phyloP scores from a whole-genome alignment of 441 rosid species.

The Biscutella laevigata region DNA sequence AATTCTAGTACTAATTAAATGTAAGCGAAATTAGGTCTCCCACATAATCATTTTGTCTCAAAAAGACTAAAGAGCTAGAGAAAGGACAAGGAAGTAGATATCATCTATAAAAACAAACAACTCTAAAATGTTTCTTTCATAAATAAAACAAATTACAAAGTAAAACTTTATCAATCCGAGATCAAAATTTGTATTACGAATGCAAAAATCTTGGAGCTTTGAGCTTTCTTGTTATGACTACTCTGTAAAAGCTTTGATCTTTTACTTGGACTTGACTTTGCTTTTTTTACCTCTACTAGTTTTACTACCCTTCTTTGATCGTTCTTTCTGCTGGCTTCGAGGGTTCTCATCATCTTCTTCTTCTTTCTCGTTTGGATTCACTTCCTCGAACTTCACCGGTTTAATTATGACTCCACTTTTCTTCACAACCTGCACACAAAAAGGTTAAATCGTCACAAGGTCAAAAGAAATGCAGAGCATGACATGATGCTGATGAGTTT shows the following conservation, averaged over 20 bases:
- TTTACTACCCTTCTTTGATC: constrained; percentile 19
- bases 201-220: neutral
- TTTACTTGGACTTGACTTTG: constrained; percentile 14
- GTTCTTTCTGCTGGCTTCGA: constrained; percentile 25
- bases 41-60: no score
- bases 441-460: neutral
- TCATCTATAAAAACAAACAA: no score
- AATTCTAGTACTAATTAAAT: no score
- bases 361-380: constrained; percentile 48
- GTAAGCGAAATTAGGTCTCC: no score
- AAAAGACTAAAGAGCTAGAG: no score
- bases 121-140: neutral
- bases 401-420: constrained; percentile 63
- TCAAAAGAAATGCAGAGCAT: neutral
- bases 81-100: no score
- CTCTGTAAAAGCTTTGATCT: constrained; percentile 2
- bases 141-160: constrained; percentile 7
- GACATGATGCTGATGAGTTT: neutral
- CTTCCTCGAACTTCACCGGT: constrained; percentile 60
- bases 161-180: neutral
- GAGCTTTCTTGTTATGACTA: no score
- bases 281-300: constrained; percentile 12
- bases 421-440: constrained; percentile 54
- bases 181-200: constrained; percentile 11
- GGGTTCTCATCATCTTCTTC: constrained; percentile 28